Evolutionary conservation across 371 early-diverging fungal species (phyloP).

Genomic region (Mortierella sp.): DNA sequence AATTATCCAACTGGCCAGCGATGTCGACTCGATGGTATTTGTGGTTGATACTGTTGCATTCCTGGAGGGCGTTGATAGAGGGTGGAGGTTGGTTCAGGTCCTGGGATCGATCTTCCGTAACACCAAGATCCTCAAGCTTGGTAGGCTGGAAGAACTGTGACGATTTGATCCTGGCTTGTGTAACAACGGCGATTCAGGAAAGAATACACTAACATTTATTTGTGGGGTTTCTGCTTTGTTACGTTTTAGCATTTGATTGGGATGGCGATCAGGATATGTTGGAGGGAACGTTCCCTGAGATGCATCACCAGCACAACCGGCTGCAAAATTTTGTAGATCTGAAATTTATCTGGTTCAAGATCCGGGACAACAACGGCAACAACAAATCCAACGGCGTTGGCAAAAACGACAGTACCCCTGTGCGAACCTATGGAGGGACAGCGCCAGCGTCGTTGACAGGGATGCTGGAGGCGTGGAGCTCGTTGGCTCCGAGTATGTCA

Average conservation of each 20-base stretch:
- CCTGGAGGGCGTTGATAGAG: conserved; percentile 6
- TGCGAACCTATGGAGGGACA: not conserved
- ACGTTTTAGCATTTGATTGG: conserved; percentile 37
- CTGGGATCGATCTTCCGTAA: conserved; percentile 25
- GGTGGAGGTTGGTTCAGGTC: conserved; percentile 8
- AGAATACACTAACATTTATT: not conserved
- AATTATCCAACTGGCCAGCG: conserved; percentile 34
- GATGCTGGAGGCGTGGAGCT: conserved; percentile 3
- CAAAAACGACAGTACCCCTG: not conserved
- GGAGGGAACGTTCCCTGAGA: conserved; percentile 18
- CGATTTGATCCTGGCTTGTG: not conserved
- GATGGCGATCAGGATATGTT: conserved; percentile 38
- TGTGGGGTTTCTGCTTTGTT: not conserved
- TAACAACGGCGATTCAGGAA: too few relatives aligned
- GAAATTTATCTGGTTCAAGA: conserved; percentile 23
- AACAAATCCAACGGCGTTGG: not conserved
- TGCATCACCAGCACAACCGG: conserved; percentile 15
- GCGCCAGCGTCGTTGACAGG: not conserved
- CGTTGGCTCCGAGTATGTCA: conserved; percentile 6
- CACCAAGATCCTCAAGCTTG: conserved; percentile 21
- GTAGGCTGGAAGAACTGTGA: conserved; percentile 1
- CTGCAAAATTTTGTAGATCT: conserved; percentile 37
- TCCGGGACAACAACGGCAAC: not conserved
- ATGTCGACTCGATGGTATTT: conserved; percentile 28
- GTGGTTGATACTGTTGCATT: conserved; percentile 38